Evolutionary conservation across 257 asterid species (phyloP).

Genomic region (Leonotis leonurus): DNA sequence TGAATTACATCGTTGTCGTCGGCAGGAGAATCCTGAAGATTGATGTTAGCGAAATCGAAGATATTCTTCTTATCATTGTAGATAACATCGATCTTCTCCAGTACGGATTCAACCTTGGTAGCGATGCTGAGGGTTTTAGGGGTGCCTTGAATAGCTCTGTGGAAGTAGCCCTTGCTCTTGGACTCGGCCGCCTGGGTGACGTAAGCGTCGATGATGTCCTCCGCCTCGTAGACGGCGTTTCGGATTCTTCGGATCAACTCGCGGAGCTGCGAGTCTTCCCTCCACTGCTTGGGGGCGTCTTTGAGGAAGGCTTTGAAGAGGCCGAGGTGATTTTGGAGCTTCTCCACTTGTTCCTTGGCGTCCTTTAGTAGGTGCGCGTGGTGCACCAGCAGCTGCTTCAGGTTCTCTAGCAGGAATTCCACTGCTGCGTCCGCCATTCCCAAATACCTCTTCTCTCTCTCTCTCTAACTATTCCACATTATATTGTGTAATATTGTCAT

Average conservation of each 20-base stretch:
- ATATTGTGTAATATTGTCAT: no score
- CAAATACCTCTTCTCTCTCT: background rate
- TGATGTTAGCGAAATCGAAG: background rate
- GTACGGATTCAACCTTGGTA: background rate
- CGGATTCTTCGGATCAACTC: slow-evolving; percentile 11
- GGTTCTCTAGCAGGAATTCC: slow-evolving; percentile 22
- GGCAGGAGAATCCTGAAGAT: background rate
- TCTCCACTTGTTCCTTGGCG: slow-evolving; percentile 9
- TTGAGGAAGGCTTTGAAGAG: slow-evolving; percentile 21
- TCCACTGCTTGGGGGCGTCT: slow-evolving; percentile 12
- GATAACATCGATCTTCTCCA: slow-evolving; percentile 1
- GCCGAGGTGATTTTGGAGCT: slow-evolving; percentile 13
- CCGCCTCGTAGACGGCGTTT: slow-evolving; percentile 22
- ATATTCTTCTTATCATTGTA: background rate
- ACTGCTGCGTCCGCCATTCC: slow-evolving; percentile 23
- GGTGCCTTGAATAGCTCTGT: background rate
- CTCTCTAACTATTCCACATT: background rate
- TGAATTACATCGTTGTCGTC: slow-evolving; percentile 2
- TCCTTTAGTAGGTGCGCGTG: slow-evolving; percentile 6
- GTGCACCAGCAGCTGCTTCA: slow-evolving; percentile 17
- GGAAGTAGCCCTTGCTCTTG: slow-evolving; percentile 1
- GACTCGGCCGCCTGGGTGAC: slow-evolving; percentile 18
- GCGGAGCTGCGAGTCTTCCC: background rate
- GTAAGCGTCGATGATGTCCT: slow-evolving; percentile 24
- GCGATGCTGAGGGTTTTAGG: slow-evolving; percentile 3